These are phyloP conservation scores for Claviceps sp. DNA, from an alignment of 2,329 filamentous ascomycete species.

Conservation along the genomic window DNA sequence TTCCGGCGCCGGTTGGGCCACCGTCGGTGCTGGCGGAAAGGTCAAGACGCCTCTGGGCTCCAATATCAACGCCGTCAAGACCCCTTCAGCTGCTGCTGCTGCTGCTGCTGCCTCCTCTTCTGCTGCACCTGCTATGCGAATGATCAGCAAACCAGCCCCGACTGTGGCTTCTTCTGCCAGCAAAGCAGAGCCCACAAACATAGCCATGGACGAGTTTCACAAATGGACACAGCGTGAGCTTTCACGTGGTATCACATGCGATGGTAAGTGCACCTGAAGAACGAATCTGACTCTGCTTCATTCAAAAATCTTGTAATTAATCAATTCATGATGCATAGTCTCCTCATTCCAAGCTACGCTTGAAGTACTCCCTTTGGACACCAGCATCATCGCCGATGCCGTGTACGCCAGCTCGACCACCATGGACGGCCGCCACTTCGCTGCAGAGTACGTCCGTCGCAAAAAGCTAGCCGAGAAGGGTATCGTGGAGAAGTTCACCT, in stretches of 20 bases:
- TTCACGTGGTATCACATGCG: constrained; percentile 47
- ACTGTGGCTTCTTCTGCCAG: constrained; percentile 27
- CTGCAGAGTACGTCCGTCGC: constrained; percentile 84
- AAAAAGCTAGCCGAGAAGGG: constrained; percentile 91
- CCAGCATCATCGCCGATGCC: constrained; percentile 74
- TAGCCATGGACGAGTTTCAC: constrained; percentile 78
- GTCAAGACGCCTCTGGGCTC: constrained; percentile 57
- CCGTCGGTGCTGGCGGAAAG: constrained; percentile 88
- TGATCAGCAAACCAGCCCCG: constrained; percentile 32
- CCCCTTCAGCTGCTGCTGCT: constrained; percentile 20
- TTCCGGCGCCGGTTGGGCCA: constrained; percentile 61
- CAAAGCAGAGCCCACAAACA: constrained; percentile 23
- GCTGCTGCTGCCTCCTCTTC: not conserved
- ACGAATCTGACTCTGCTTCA: constrained; percentile 17
- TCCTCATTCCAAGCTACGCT: constrained; percentile 71
- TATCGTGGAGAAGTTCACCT: constrained; percentile 61
- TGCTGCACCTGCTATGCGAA: constrained; percentile 32
- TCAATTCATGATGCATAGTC: constrained; percentile 34
- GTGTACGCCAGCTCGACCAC: constrained; percentile 80
- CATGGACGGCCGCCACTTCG: constrained; percentile 86
- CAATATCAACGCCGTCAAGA: constrained; percentile 27
- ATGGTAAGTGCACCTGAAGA: constrained; percentile 31
- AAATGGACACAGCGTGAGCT: constrained; percentile 83
- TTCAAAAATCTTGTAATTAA: not conserved
- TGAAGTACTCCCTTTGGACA: constrained; percentile 61